These are phyloP conservation scores for Plasmodium knowlesi DNA, from an alignment of 169 alveolate genomes.

Conservation along the genomic window DNA sequence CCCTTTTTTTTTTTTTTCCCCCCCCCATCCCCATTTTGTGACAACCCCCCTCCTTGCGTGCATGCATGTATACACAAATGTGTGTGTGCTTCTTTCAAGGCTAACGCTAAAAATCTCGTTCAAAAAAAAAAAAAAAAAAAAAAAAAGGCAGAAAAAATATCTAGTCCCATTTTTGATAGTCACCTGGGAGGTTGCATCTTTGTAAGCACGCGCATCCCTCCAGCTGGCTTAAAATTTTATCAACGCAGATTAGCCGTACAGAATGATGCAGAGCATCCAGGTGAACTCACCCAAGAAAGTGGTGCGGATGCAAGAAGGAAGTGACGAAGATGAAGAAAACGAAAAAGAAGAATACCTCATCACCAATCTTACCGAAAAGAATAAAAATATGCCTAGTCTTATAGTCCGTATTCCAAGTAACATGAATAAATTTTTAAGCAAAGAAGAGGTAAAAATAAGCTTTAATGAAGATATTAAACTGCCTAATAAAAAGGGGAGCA, in stretches of 20 bases:
- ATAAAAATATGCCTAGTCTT: slow-evolving; percentile 63
- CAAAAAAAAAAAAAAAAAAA: neutral
- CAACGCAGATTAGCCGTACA: neutral
- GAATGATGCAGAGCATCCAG: slow-evolving; percentile 50
- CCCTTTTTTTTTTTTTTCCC: neutral
- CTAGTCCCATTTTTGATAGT: neutral
- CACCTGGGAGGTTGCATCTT: neutral
- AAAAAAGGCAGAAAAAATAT: neutral
- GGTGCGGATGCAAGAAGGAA: neutral
- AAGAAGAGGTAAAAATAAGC: slow-evolving; percentile 26
- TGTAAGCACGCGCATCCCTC: neutral
- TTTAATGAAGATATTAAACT: slow-evolving; percentile 40
- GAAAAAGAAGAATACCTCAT: slow-evolving; percentile 66
- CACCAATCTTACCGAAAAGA: slow-evolving; percentile 29
- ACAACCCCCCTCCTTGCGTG: neutral
- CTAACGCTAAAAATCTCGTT: neutral
- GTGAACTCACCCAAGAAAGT: slow-evolving; percentile 50
- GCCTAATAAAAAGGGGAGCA: slow-evolving; percentile 17
- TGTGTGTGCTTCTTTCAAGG: neutral
- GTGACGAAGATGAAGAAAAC: slow-evolving; percentile 9
- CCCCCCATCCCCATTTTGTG: neutral
- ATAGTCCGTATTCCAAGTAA: slow-evolving; percentile 36
- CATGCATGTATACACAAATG: neutral
- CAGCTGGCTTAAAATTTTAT: neutral
- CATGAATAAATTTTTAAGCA: slow-evolving; percentile 65